phyloP scores from a whole-genome alignment of 169 alveolate species.

The Cryptosporidium felis region DNA sequence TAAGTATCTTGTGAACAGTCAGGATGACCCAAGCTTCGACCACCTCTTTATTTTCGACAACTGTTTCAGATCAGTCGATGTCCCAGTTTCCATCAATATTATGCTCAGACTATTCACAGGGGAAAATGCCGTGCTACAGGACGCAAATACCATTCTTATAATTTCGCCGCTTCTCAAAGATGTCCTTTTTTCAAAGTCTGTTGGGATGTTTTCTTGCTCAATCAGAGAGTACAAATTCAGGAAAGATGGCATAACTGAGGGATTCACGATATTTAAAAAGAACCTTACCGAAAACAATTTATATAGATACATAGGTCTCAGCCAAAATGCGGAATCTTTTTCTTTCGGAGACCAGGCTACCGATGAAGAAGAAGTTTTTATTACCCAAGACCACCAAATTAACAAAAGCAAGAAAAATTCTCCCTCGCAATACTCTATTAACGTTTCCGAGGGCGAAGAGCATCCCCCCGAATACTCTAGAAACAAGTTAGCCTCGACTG shows the following conservation, averaged over 20 bases:
- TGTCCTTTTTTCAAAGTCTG: slow-evolving; percentile 10
- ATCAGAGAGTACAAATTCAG: slow-evolving; percentile 42
- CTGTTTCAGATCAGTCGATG: slow-evolving; percentile 43
- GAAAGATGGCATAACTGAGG: slow-evolving; percentile 42
- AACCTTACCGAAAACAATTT: neutral
- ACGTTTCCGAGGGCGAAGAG: neutral
- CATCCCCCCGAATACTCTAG: neutral
- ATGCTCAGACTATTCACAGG: slow-evolving; percentile 34
- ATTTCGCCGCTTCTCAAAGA: slow-evolving; percentile 49
- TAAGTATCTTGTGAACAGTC: neutral
- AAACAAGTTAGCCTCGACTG: neutral
- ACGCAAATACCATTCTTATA: slow-evolving; percentile 38
- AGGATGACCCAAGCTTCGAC: slow-evolving; percentile 11
- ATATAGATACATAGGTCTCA: neutral
- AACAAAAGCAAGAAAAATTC: neutral
- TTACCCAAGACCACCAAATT: neutral
- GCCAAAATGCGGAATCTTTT: neutral
- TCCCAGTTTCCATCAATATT: slow-evolving; percentile 45
- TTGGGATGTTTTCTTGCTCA: slow-evolving; percentile 9
- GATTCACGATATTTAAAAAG: slow-evolving; percentile 13
- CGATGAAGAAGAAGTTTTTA: neutral
- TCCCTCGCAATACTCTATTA: neutral
- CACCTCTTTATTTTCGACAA: slow-evolving; percentile 50
- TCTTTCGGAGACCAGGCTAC: neutral
- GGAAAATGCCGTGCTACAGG: slow-evolving; percentile 6